phyloP scores from a whole-genome alignment of 2,329 filamentous ascomycete genomes.

The Byssochlamys sp. region DNA sequence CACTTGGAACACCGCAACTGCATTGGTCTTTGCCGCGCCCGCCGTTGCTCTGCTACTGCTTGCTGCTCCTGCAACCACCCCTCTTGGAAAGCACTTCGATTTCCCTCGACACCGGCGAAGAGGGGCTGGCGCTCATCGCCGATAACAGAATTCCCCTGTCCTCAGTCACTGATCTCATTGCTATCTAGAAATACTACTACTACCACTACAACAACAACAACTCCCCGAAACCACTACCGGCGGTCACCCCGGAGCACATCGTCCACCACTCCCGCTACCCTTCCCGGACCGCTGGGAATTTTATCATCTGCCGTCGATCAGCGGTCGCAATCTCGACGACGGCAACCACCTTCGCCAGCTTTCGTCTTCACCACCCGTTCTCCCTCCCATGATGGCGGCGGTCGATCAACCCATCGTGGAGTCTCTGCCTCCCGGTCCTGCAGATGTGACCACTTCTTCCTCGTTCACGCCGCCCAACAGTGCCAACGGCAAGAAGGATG shows the following conservation, averaged over 20 bases:
- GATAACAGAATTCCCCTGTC: neutral
- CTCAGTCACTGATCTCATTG: neutral
- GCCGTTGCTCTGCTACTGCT: neutral
- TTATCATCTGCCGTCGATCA: conserved; percentile 30
- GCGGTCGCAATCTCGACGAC: conserved; percentile 34
- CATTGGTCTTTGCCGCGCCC: neutral
- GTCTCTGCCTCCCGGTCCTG: conserved; percentile 14
- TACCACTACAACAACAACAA: neutral
- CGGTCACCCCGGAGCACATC: conserved; percentile 5
- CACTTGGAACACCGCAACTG: neutral
- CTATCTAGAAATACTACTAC: neutral
- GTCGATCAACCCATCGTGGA: conserved; percentile 23
- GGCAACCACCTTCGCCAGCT: conserved; percentile 15
- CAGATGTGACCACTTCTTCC: conserved; percentile 18
- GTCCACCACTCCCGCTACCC: conserved; percentile 3
- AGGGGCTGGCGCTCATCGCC: neutral
- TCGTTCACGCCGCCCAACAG: conserved; percentile 35
- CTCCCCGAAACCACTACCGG: conserved; percentile 1
- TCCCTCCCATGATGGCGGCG: conserved; percentile 23
- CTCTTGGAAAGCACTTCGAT: neutral
- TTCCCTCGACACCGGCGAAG: neutral
- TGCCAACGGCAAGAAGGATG: conserved; percentile 36
- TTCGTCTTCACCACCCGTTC: conserved; percentile 5
- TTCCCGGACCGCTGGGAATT: conserved; percentile 36
- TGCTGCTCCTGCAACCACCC: neutral